Base-by-base conservation (phyloP, 2,329 filamentous ascomycete species). In the Aspergillus calidoustus region DNA sequence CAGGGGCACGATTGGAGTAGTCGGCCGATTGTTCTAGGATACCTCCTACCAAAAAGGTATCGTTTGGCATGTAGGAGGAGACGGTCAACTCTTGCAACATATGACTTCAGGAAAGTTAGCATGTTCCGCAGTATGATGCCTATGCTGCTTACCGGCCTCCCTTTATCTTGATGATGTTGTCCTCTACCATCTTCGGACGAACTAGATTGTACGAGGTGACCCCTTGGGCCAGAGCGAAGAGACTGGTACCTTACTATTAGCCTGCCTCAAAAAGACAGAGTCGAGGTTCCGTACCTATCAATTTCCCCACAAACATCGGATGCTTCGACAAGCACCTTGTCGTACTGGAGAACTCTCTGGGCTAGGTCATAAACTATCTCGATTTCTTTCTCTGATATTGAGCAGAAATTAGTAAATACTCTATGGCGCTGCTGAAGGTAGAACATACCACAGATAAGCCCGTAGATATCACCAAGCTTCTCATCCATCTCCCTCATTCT, bases 301-400 rank as follows among this genome's bases (percentile, higher is more conserved):
- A 99, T 85, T 67, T 97, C 91, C 13, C 93, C 94, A 72, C 92
- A 92, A 1, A 91, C 78, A 68, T 94, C 89, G 0, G 93, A 96
- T n/a, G 89, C 88, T 1, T 80, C 74, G 4, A 86, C 78, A 9
- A 99, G 83, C 6, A 87, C 74, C 1, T 84, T 80, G 71, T 94
- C 89, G 65, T 91, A 86, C 64, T 87, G 80, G 0, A 97, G 80
- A 17, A 97, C 81, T 43, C 82, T 83, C 51, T 90, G 86, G 1
- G 91, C 87, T 31, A 99, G 85, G 3, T 85, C 81, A 69, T 97
- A 90, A 0, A 95, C 84, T 48, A 98, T 91, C 68, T 97, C 91
- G 49, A 97, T 93, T 74, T 99, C 94, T 59, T 87, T 87, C 71
- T 97, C 93, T 90, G 28, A n/a, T 23, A 15, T 31, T 13, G 22